A percentile compares a stretch with the other conserved stretches of the same genome.
These are phyloP conservation scores for Aspergillus uvarum DNA, from an alignment of 2,329 filamentous ascomycete species.

Conservation along the genomic window DNA sequence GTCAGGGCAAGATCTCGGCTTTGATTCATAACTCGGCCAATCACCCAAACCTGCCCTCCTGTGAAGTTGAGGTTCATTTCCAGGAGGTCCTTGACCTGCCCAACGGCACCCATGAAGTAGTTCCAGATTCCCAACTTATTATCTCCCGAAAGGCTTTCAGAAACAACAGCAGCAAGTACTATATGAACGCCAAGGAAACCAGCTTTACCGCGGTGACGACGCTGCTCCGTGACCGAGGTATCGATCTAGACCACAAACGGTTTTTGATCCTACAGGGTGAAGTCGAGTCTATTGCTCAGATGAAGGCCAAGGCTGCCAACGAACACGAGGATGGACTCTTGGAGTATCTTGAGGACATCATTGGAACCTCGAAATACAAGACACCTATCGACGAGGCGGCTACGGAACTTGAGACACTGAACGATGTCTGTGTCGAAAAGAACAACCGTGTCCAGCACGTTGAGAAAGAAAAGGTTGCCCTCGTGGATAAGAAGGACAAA, in stretches of 20 bases:
- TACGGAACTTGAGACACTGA: slow-evolving; percentile 83
- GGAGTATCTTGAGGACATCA: slow-evolving; percentile 97
- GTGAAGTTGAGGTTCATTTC: slow-evolving; percentile 96
- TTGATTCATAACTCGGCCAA: slow-evolving; percentile 95
- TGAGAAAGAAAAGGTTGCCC: slow-evolving; percentile 88
- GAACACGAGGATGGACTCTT: slow-evolving; percentile 95
- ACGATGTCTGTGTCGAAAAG: slow-evolving; percentile 94
- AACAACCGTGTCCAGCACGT: slow-evolving; percentile 94
- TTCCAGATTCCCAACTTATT: slow-evolving; percentile 80
- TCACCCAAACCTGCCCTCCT: slow-evolving; percentile 79
- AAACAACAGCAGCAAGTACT: slow-evolving; percentile 98
- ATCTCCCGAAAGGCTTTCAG: slow-evolving; percentile 93
- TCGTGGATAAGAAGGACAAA: slow-evolving; percentile 96
- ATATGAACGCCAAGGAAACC: slow-evolving; percentile 85
- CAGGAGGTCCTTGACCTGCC: slow-evolving; percentile 89
- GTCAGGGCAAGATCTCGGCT: slow-evolving; percentile 96
- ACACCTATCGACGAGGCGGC: slow-evolving; percentile 93
- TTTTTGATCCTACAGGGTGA: slow-evolving; percentile 97
- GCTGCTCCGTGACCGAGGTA: slow-evolving; percentile 79
- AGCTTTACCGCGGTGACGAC: slow-evolving; percentile 91
- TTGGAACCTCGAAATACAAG: slow-evolving; percentile 98
- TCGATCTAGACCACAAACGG: slow-evolving; percentile 96
- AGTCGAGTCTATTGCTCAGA: slow-evolving; percentile 97
- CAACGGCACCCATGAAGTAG: slow-evolving; percentile 69
- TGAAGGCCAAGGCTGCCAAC: slow-evolving; percentile 94